Conservation (phyloP, 306 rosid genomes). For the Herpetospermum pedunculosum region DNA sequence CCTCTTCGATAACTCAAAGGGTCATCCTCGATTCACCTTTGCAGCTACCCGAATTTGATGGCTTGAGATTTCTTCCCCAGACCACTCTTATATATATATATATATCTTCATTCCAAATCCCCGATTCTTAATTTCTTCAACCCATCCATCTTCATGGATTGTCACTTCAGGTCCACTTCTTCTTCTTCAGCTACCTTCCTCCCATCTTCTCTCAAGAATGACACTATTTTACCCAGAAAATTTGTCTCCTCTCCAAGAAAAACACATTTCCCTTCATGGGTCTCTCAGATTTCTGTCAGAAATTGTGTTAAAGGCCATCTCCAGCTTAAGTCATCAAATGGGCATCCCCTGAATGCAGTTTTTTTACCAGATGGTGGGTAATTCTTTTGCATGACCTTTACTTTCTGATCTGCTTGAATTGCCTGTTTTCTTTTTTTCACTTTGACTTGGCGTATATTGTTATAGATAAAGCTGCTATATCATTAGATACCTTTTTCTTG, state of each 20-base stretch:
- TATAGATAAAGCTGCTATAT: neutral
- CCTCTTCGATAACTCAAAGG: constrained; percentile 4
- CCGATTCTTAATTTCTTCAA: neutral
- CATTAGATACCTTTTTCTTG: neutral
- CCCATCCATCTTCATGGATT: constrained; percentile 38
- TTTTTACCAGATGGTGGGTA: constrained; percentile 58
- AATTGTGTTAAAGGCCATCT: constrained; percentile 27
- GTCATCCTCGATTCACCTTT: neutral
- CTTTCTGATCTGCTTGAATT: neutral
- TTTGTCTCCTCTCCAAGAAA: constrained; percentile 22
- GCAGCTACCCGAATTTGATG: neutral
- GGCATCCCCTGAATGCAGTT: constrained; percentile 51
- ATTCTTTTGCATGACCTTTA: neutral
- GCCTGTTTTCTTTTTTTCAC: neutral
- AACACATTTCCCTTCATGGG: constrained; percentile 20
- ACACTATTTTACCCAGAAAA: constrained; percentile 18
- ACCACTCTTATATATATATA: too few relatives aligned
- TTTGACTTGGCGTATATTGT: neutral
- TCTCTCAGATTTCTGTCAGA: constrained; percentile 26
- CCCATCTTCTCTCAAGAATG: constrained; percentile 30
- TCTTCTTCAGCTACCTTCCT: constrained; percentile 24
- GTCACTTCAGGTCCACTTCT: constrained; percentile 23
- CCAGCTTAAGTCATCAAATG: constrained; percentile 74
- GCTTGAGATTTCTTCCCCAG: neutral
- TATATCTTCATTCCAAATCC: neutral